phyloP scores from a whole-genome alignment of 2,329 filamentous ascomycete genomes.

The Pyricularia sp. region DNA sequence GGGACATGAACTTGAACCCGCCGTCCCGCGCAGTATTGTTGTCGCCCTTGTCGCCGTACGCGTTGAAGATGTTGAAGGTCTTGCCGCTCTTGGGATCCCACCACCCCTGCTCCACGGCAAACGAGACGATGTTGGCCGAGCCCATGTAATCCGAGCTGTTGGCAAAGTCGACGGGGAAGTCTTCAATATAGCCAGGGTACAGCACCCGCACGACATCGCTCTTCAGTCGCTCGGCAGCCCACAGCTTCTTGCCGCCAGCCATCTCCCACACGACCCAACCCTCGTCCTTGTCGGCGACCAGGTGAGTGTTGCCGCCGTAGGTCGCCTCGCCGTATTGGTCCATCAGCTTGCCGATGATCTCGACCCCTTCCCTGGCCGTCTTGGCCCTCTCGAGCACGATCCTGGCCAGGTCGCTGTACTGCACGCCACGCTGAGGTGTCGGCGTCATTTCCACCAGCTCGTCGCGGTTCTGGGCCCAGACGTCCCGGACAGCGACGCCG shows the following conservation, averaged over 20 bases:
- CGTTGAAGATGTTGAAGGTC: neutral
- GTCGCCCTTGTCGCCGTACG: neutral
- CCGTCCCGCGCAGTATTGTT: neutral
- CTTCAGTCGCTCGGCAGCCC: neutral
- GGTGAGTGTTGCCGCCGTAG: conserved; percentile 5
- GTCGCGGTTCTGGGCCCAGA: conserved; percentile 3
- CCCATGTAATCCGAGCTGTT: neutral
- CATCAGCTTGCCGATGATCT: neutral
- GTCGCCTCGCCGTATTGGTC: conserved; percentile 1
- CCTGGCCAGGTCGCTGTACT: conserved; percentile 3
- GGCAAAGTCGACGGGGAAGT: conserved; percentile 3
- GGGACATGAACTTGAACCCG: conserved; percentile 4
- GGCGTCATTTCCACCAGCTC: conserved; percentile 1
- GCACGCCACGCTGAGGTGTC: neutral
- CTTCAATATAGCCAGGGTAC: conserved; percentile 2
- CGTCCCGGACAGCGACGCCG: conserved; percentile 3
- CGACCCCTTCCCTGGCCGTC: neutral
- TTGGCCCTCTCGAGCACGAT: conserved; percentile 1
- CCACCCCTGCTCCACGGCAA: neutral
- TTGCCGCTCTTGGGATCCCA: neutral
- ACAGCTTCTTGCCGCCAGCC: neutral
- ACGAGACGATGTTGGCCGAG: conserved; percentile 2
- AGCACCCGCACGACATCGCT: conserved; percentile 1
- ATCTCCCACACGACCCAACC: conserved; percentile 4
- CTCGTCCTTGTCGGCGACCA: conserved; percentile 2